Conservation (phyloP, 164 flowering plant species). For the Chimonanthus salicifolius region DNA sequence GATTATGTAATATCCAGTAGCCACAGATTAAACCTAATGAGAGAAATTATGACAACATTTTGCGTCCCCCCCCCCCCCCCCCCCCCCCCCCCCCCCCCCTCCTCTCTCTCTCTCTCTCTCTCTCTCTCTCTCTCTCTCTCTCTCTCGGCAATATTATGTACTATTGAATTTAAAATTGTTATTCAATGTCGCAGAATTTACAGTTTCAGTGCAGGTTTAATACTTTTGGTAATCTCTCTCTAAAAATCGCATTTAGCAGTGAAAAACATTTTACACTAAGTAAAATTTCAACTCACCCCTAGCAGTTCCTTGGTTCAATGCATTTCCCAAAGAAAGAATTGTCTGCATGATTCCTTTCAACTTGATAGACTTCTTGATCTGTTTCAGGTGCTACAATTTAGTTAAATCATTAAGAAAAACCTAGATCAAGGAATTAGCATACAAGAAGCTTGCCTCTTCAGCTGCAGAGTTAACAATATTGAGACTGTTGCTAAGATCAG, state of each 20-base stretch:
- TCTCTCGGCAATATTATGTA: not conserved
- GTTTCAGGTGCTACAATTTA: constrained; percentile 9
- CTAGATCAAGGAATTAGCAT: not conserved
- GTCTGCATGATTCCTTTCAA: constrained; percentile 89
- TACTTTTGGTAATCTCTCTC: too few relatives aligned
- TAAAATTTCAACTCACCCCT: constrained; percentile 53
- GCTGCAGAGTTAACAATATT: constrained; percentile 67
- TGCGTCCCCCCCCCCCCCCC: too few relatives aligned
- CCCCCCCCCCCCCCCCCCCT: too few relatives aligned
- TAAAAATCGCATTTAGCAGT: not conserved
- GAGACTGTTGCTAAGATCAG: constrained; percentile 69
- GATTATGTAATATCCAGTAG: too few relatives aligned
- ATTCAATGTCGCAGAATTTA: too few relatives aligned
- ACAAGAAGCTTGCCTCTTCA: constrained; percentile 58
- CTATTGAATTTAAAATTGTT: too few relatives aligned
- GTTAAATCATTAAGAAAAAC: not conserved
- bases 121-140: too few relatives aligned
- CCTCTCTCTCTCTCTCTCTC: not conserved
- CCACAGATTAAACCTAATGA: too few relatives aligned
- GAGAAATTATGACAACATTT: too few relatives aligned
- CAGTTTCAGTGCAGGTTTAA: not conserved
- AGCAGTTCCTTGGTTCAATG: constrained; percentile 95
- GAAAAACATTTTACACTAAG: not conserved
- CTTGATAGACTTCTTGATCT: constrained; percentile 73
- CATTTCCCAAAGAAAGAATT: constrained; percentile 89